Evolutionary conservation across 2,329 filamentous ascomycete species (phyloP), one percentile per base, ranked within the genome.

Genomic region (Fusarium chlamydosporum): DNA sequence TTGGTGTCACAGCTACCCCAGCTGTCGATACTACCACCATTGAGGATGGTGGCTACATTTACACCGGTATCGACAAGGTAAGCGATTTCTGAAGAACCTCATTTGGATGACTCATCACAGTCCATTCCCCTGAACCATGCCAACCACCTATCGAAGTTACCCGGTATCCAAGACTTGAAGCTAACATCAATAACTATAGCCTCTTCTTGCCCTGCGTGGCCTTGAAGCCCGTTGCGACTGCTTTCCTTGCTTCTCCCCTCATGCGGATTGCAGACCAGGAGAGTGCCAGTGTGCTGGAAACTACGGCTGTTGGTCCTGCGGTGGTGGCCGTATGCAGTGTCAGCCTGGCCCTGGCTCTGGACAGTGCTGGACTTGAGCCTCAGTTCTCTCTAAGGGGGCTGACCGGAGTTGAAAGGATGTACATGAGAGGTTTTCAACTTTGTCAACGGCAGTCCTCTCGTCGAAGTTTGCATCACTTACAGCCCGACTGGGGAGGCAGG

Each of bases 181-280:
- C 35, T 61, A n/a, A 42, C 29, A n/a, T 2, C 2, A 4, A 4
- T 0, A 4, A 2, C 0, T 5, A 0, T 9, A 62, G 60, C 47
- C 56, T 3, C 46, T 62, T 2, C 41, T 62, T 26, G 35, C 60
- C 12, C 46, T 62, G 18, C 60, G 60, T n/a, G 60, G 60, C 4
- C 56, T 62, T 4, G 60, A 62, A 18, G 33, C 56, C 4, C 60
- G 60, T 3, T 62, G 60, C 47, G 2, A 2, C 29, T 62, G 60
- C 29, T 61, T 61, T 41, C 60, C 60, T 6, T 62, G 60, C 47
- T 62, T 61, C 47, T 62, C 60, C 23, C 60, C 60, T 15, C 60
- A 48, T 9, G 40, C 40, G 10, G 51, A 64, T 33, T 64, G 61
- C 38, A 1, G 4, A 4, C 37, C 59, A 2, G 61, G 58, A 5